These are phyloP conservation scores for Oxytropis ochrocephala DNA, from an alignment of 306 rosid genomes.

Conservation along the genomic window DNA sequence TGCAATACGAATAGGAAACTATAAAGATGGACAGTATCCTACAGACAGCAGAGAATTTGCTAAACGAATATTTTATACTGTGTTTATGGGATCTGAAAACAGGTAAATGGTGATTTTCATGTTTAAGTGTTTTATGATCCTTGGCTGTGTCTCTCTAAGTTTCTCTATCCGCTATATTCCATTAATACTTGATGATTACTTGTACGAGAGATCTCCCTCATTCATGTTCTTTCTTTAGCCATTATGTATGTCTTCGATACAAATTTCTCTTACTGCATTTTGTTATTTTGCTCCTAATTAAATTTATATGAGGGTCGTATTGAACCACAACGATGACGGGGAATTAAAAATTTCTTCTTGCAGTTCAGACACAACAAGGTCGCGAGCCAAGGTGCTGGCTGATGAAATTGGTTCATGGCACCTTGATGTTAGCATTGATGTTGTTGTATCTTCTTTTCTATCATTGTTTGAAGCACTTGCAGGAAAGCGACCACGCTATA, in stretches of 20 bases:
- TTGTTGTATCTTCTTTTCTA: slow-evolving; percentile 63
- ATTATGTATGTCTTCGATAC: not conserved
- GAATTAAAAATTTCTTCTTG: slow-evolving; percentile 23
- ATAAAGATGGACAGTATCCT: slow-evolving; percentile 78
- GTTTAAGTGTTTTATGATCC: slow-evolving; percentile 7
- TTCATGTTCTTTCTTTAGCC: not conserved
- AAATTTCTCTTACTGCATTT: no score
- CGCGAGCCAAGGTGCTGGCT: slow-evolving; percentile 71
- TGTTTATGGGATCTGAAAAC: slow-evolving; percentile 96
- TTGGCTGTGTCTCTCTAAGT: not conserved
- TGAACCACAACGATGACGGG: not conserved
- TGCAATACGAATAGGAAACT: slow-evolving; percentile 83
- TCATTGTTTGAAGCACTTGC: slow-evolving; percentile 75
- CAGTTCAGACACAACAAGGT: slow-evolving; percentile 76
- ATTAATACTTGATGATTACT: not conserved
- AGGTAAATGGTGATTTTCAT: slow-evolving; percentile 38
- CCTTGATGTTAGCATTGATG: slow-evolving; percentile 82
- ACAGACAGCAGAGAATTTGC: slow-evolving; percentile 89
- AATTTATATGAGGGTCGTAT: no score
- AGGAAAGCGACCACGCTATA: slow-evolving; percentile 69
- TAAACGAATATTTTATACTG: slow-evolving; percentile 74
- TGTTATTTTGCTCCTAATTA: no score
- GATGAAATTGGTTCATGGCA: slow-evolving; percentile 97
- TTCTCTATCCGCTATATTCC: slow-evolving; percentile 1
- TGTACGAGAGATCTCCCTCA: not conserved